Base-by-base conservation (phyloP, 2,329 filamentous ascomycete species). In the Pseudogymnoascus sp. region DNA sequence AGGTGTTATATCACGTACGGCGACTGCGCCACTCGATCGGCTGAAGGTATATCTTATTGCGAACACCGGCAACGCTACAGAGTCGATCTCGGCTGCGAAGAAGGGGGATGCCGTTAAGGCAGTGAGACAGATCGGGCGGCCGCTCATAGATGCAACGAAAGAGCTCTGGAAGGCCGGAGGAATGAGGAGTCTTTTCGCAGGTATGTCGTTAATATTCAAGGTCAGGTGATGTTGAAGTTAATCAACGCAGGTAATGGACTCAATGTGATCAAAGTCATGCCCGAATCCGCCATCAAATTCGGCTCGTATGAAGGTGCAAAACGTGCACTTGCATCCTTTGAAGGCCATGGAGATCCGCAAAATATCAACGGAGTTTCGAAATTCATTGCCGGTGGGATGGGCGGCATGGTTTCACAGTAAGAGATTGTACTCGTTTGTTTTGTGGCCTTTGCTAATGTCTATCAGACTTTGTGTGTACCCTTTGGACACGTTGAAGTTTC, bases 231-330 rank as follows among this genome's bases (percentile, higher is more conserved):
- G 66, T 29, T 55, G 8, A 59, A 45, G 55, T n/a, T 52, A 65
- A 62, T 67, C 49, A 68, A 35, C 26, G 21, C 69, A 96, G 92
- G 94, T 38, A 99, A 99, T 71, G 94, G 94, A 3, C 80, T 99
- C 68, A 99, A 99, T 69, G 92, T 99, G 2, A 76, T 97, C 71
- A 99, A 99, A 75, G 94, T 99, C 65, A 96, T 97, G 91, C 94
- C 94, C 0, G 94, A 99, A 77, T 97, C 93, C 29, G 93, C 94
- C 26, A 96, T 99, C 73, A 96, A 97, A 76, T 99, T 99, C 74
- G 94, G 94, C 64, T 93, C 92, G 19, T 99, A 97, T 72, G 94
- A 99, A 83, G 92, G 91, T 60, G 89, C 92, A 7, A 99, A 97
- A 79, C 87, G 91, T 66, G 85, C 88, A 3, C 85, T 97, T 65